Percentiles rank a stretch among this genome's conserved stretches.
Conservation (phyloP, 2,329 filamentous ascomycete species). For the Monilinia fructigena region DNA sequence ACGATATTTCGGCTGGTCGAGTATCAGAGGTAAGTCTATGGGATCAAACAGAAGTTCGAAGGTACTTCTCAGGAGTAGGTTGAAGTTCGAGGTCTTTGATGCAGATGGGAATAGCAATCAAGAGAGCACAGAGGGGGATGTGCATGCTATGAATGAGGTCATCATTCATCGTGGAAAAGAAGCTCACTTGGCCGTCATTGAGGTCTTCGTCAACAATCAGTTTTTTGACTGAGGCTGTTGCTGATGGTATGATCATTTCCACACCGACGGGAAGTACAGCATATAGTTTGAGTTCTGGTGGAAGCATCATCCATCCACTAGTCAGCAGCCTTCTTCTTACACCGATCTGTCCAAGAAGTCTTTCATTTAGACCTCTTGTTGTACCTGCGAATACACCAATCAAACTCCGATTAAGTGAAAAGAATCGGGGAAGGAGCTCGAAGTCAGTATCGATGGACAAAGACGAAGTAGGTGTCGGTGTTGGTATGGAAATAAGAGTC, state of each 20-base stretch:
- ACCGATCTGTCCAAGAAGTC: slow-evolving; percentile 86
- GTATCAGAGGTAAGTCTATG: slow-evolving; percentile 76
- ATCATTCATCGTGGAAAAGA: slow-evolving; percentile 88
- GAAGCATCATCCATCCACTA: slow-evolving; percentile 89
- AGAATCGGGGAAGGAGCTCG: slow-evolving; percentile 75
- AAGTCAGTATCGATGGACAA: slow-evolving; percentile 77
- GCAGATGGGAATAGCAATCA: slow-evolving; percentile 51
- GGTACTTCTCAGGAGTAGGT: slow-evolving; percentile 79
- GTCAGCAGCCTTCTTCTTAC: slow-evolving; percentile 87
- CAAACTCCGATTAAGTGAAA: slow-evolving; percentile 75
- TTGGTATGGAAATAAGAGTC: slow-evolving; percentile 85
- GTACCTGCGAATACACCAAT: slow-evolving; percentile 84
- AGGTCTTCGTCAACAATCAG: slow-evolving; percentile 84
- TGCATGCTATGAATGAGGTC: slow-evolving; percentile 89
- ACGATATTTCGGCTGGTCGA: slow-evolving; percentile 62
- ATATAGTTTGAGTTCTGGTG: slow-evolving; percentile 89
- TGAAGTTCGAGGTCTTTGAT: slow-evolving; percentile 83
- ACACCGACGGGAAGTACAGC: slow-evolving; percentile 95
- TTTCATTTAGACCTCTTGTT: slow-evolving; percentile 89
- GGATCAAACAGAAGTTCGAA: slow-evolving; percentile 71
- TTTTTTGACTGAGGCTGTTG: slow-evolving; percentile 89
- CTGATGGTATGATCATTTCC: slow-evolving; percentile 90
- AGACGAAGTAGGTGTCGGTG: slow-evolving; percentile 61
- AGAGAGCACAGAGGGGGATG: slow-evolving; percentile 39
- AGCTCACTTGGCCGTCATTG: slow-evolving; percentile 87